phyloP scores from a whole-genome alignment of 345 rosid species.

The Excoecaria agallocha region DNA sequence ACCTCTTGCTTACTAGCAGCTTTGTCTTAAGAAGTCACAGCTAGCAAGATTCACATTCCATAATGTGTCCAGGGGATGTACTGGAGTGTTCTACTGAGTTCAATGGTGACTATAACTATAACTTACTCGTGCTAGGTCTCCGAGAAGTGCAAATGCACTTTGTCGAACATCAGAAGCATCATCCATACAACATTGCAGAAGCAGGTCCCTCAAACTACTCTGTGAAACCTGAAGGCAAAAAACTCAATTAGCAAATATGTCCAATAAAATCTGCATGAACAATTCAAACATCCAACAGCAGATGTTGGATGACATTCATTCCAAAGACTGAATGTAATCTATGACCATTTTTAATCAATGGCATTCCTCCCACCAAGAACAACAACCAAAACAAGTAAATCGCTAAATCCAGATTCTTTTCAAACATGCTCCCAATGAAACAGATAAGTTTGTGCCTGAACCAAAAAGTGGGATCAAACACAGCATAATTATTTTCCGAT shows the following conservation, averaged over 20 bases:
- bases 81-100: neutral
- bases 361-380: neutral
- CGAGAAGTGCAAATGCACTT: conserved; percentile 89
- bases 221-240: conserved; percentile 55
- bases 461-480: neutral
- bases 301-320: neutral
- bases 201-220: conserved; percentile 74
- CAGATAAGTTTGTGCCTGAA: neutral
- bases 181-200: conserved; percentile 87
- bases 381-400: neutral
- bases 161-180: conserved; percentile 74
- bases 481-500: neutral
- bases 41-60: no score
- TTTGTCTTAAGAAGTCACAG: no score
- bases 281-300: neutral
- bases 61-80: no score
- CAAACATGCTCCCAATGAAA: neutral
- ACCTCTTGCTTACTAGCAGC: no score
- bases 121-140: conserved; percentile 77
- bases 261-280: neutral
- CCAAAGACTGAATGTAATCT: neutral
- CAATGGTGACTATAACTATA: conserved; percentile 8
- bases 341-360: neutral
- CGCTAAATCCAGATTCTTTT: neutral
- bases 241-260: neutral